Evolutionary conservation across 371 early-diverging fungal species (phyloP), one percentile per base, ranked within the genome.

Genomic region (Mortierella polycephala): DNA sequence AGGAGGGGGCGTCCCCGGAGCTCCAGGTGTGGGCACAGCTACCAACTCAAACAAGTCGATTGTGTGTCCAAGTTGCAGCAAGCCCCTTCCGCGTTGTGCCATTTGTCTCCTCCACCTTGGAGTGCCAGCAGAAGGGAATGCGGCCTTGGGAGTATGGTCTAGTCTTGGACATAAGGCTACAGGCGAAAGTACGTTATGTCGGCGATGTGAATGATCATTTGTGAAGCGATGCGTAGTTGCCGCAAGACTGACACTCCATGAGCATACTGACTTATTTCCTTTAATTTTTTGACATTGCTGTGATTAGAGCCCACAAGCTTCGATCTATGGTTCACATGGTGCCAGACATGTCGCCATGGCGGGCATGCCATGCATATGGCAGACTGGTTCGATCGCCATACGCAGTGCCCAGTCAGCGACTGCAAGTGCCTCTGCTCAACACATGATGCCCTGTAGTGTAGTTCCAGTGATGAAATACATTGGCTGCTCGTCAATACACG

Each of bases 251-350:
- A 30, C 30, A 30, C 30, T 30, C 30, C 30, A 30, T 30, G 39
- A 49, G 40, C 49, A 23, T 16, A 14, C 46, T 44, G 12, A 42
- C 20, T 39, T 18, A 18, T 62, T 60, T 40, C 6, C 14, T 20
- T 41, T 68, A 20, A 12, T 18, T 55, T 7, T 53, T 7, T 45
- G 21, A 40, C 14, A 21, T 23, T 42, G 16, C 41, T 9, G 41
- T 23, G 47, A 52, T 52, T 61, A 61, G 69, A 71, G 40, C 86
- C 87, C n/a, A 83, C 85, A 52, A 88, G 93, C 12, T 92, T 97
- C 75, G 94, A 95, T 64, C 81, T 88, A 50, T 98, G 98, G 98
- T 98, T 97, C 80, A 96, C 96, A 12, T 98, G 98, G 98, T 98
- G 98, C 81, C 97, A 96, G 77, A 92, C 93, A 14, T 98, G 98